Evolutionary conservation across 352 stramenopile genomes (phyloP).

Genomic region (Globisporangium viniferum): DNA sequence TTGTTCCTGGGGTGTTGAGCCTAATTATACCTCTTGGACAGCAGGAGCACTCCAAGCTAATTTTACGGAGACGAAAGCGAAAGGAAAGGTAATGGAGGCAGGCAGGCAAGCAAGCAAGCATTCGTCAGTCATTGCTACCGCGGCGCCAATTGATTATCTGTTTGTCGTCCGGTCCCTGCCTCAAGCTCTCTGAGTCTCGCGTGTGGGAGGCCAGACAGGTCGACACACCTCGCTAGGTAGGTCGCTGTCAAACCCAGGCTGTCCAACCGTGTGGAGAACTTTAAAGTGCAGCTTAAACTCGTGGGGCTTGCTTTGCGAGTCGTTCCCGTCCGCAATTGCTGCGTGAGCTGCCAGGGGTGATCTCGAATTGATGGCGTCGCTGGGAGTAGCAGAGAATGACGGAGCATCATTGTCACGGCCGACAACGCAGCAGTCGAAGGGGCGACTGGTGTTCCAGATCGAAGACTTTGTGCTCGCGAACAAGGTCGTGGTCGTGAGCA

Average conservation of each 20-base stretch:
- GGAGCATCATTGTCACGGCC: background rate
- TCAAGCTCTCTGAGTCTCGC: background rate
- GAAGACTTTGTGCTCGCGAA: conserved; percentile 31
- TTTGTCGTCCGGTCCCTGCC: background rate
- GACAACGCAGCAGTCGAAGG: conserved; percentile 14
- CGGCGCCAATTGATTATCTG: background rate
- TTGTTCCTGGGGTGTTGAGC: background rate
- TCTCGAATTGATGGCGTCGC: conserved; percentile 8
- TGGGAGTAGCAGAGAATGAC: background rate
- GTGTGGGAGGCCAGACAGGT: background rate
- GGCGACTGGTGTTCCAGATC: conserved; percentile 31
- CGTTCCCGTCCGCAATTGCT: too few relatives aligned
- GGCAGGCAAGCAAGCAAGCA: background rate
- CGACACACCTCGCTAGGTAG: background rate
- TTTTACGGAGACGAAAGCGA: background rate
- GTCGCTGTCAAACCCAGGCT: background rate
- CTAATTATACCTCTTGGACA: background rate
- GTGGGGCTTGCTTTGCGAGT: too few relatives aligned
- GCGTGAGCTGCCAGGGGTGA: background rate
- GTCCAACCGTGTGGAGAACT: background rate
- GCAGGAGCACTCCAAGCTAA: background rate
- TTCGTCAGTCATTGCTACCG: background rate
- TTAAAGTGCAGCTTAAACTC: too few relatives aligned
- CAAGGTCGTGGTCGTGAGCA: conserved; percentile 30
- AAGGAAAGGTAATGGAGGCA: too few relatives aligned